Base-by-base conservation (phyloP, 2,329 filamentous ascomycete species). In the Dactylellina cionopaga region DNA sequence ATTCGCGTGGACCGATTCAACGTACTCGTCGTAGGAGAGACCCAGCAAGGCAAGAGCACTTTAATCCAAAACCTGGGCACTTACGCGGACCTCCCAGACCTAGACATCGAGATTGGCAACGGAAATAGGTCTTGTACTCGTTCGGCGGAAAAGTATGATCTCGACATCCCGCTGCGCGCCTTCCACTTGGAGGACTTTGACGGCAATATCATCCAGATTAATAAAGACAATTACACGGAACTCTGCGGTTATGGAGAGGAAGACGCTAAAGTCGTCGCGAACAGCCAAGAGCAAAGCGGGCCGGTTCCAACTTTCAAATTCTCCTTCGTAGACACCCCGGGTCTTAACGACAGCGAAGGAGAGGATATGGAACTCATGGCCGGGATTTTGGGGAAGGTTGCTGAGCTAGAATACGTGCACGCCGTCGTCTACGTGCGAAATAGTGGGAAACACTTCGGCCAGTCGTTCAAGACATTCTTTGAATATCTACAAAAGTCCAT, bases 281-380 rank as follows among this genome's bases (percentile, higher is more conserved):
- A 35, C 27, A 1, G 19, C 1, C 62, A 66, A 13, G 25, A 47
- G 6, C 22, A 47, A 6, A 5, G 33, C 6, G 51, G 17, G 19
- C 17, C 35, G 17, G n/a, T 5, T 13, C 24, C n/a, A 10, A 58
- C 62, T 1, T 6, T 66, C 1, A 49, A 35, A 17, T 66, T 66
- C 43, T 29, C 24, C 2, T 49, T 66, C 22, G 31, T 66, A 10
- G 62, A 66, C 31, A 66, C 62, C 10, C 62, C 62, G 1, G 62
- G 62, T 11, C 29, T 66, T 1, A 49, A 66, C 11, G 62, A 66
- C 29, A 66, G 46, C 29, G 51, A 66, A 31, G 62, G 62, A 4
- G 25, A 41, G 11, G 62, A 66, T 43, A 51, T 58, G 41, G 62
- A 66, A n/a, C 52, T 66, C 19, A 66, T 66, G 62, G 62, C 62